Evolutionary conservation across 2,329 filamentous ascomycete species (phyloP).

Genomic region (Gnomoniopsis sp.): DNA sequence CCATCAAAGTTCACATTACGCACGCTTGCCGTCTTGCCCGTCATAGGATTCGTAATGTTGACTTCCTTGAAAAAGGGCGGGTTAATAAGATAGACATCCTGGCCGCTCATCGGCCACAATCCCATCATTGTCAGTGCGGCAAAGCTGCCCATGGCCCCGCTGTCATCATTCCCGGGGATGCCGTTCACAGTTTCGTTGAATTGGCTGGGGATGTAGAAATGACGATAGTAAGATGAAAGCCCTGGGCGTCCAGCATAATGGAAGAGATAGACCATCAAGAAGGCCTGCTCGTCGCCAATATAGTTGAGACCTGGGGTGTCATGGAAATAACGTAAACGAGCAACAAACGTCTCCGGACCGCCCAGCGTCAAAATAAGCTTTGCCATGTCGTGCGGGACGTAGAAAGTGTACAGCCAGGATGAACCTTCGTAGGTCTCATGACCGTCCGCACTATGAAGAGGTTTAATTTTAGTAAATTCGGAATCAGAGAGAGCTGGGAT

Average conservation of each 20-base stretch:
- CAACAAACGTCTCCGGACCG: conserved; percentile 46
- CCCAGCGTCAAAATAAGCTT: conserved; percentile 51
- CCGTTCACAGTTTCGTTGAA: conserved; percentile 56
- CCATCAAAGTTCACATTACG: conserved; percentile 53
- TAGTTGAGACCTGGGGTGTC: conserved; percentile 33
- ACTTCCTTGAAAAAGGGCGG: conserved; percentile 59
- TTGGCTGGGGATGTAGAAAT: conserved; percentile 57
- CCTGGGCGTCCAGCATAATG: conserved; percentile 60
- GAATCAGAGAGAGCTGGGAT: too few species aligned
- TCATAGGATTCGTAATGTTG: conserved; percentile 46
- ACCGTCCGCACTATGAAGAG: conserved; percentile 29
- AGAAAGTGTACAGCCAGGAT: conserved; percentile 68
- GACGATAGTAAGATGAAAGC: conserved; percentile 43
- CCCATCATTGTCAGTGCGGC: conserved; percentile 58
- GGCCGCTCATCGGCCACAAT: conserved; percentile 57
- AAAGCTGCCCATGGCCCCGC: conserved; percentile 61
- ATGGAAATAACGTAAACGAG: conserved; percentile 56
- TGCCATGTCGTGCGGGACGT: conserved; percentile 38
- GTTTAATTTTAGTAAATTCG: background rate
- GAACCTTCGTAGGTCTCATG: conserved; percentile 68
- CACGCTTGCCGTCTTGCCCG: conserved; percentile 54
- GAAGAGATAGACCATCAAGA: conserved; percentile 58
- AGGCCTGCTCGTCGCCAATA: conserved; percentile 50
- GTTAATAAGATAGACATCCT: conserved; percentile 61
- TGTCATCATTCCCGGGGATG: conserved; percentile 62